Conservation (phyloP, 2,329 filamentous ascomycete genomes). For the Zymoseptoria crescenta region DNA sequence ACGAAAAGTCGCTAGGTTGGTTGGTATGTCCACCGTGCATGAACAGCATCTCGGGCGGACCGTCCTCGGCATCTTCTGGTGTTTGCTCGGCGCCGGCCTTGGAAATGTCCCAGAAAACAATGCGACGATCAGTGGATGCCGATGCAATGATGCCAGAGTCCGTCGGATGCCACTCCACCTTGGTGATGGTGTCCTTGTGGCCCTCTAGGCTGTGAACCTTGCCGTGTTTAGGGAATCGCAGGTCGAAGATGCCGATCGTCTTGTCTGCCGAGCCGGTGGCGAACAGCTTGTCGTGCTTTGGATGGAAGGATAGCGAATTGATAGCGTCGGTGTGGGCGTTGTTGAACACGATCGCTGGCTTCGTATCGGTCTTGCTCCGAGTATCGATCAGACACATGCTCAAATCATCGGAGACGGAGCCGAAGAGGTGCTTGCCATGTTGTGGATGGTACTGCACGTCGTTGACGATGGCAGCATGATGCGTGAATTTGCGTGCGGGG, state of each 20-base stretch:
- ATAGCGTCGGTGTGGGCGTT: conserved; percentile 85
- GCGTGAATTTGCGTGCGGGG: conserved; percentile 68
- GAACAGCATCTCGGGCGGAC: conserved; percentile 91
- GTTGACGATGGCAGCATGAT: conserved; percentile 88
- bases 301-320: conserved; percentile 93
- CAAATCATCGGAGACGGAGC: conserved; percentile 89
- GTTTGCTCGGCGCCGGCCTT: conserved; percentile 89
- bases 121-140: conserved; percentile 82
- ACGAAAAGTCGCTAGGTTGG: conserved; percentile 91
- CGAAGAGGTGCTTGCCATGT: conserved; percentile 69
- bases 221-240: conserved; percentile 61
- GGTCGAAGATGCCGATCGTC: conserved; percentile 89
- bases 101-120: conserved; percentile 95
- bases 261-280: conserved; percentile 94
- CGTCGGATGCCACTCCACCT: conserved; percentile 87
- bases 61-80: conserved; percentile 90
- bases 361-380: conserved; percentile 53
- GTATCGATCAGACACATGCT: conserved; percentile 87
- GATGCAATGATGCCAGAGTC: conserved; percentile 85
- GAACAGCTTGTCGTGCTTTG: conserved; percentile 77
- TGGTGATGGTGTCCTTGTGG: conserved; percentile 83
- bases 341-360: conserved; percentile 52
- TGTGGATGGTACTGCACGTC: conserved; percentile 93
- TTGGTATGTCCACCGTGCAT: conserved; percentile 99
- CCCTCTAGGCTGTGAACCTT: conserved; percentile 84